Base-by-base conservation (phyloP, 108 stramenopile species). In the Licmophora abbreviata region DNA sequence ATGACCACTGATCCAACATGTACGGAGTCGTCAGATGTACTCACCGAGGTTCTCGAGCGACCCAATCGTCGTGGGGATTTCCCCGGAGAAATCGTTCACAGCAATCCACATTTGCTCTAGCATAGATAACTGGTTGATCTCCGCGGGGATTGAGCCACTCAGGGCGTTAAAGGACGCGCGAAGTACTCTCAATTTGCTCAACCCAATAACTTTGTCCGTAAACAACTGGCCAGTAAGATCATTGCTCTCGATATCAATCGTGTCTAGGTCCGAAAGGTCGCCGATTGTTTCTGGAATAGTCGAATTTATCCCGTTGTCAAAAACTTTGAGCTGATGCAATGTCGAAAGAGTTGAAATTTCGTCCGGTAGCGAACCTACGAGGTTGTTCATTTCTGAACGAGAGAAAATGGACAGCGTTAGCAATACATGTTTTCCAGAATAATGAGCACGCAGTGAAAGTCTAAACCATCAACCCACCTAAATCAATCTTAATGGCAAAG, bases 361-460 rank as follows among this genome's bases (percentile, higher is more conserved):
- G 27, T 46, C 29, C 8, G 70, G 57, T 35, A 71, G 12, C 17
- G 24, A 17, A 22, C 70, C 70, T 2, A 24, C 27, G 15, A 64
- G 37, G 32, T 57, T 44, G 36, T 64, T 64, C 3, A 29, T 17
- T 5, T 40, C 69, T 69, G 25, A 44, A 10, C 3, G 15, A 42
- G 14, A 48, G 23, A 23, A 55, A 41, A 17, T n/a, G n/a, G n/a
- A n/a, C n/a, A n/a, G 7, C 1, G 26, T 18, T 31, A 4, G 9
- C 3, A 45, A 44, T 3, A 1, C 3, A 46, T 46, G 24, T 7
- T 44, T 21, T 26, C 1, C 8, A 46, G 21, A 4, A 18, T 40
- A 40, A 3, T 3, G 5, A 18, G 3, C 18, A 3, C 38, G 5
- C 20, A 3, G 18, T 40, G 5, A 40, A 40, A 40, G 20, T 40